phyloP scores from a whole-genome alignment of 352 stramenopile genomes.

The Phytophthora cajani region DNA sequence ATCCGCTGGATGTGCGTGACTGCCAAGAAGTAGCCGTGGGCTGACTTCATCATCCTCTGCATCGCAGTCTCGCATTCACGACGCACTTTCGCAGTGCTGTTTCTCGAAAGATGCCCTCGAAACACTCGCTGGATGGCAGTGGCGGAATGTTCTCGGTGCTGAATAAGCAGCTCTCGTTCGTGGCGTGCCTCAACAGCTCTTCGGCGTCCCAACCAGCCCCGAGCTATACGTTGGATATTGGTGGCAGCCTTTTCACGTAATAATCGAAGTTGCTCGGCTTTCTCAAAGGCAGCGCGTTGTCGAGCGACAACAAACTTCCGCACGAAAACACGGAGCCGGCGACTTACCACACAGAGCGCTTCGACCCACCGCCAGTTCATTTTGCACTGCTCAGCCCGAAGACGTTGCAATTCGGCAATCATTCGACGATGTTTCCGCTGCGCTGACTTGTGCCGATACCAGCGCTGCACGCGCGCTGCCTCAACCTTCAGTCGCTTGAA shows the following conservation, averaged over 20 bases:
- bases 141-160: slow-evolving; percentile 34
- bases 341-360: slow-evolving; percentile 40
- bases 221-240: slow-evolving; percentile 46
- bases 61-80: slow-evolving; percentile 23
- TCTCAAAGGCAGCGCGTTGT: slow-evolving; percentile 45
- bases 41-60: slow-evolving; percentile 21
- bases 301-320: slow-evolving; percentile 42
- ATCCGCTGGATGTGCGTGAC: slow-evolving; percentile 50
- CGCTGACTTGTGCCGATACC: slow-evolving; percentile 43
- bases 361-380: slow-evolving; percentile 39
- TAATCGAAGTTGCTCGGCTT: slow-evolving; percentile 41
- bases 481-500: slow-evolving; percentile 53
- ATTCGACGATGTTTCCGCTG: slow-evolving; percentile 32
- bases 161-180: slow-evolving; percentile 19
- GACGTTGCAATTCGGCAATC: slow-evolving; percentile 30
- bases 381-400: slow-evolving; percentile 34
- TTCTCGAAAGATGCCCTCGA: slow-evolving; percentile 39
- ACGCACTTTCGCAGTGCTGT: slow-evolving; percentile 18
- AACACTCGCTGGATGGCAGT: slow-evolving; percentile 50
- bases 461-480: slow-evolving; percentile 58
- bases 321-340: slow-evolving; percentile 39
- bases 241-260: slow-evolving; percentile 40
- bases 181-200: slow-evolving; percentile 28
- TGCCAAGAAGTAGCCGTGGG: slow-evolving; percentile 19
- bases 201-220: slow-evolving; percentile 50